These are phyloP conservation scores for Metschnikowia koreensis DNA, from an alignment of 805 yeast species.

Conservation along the genomic window DNA sequence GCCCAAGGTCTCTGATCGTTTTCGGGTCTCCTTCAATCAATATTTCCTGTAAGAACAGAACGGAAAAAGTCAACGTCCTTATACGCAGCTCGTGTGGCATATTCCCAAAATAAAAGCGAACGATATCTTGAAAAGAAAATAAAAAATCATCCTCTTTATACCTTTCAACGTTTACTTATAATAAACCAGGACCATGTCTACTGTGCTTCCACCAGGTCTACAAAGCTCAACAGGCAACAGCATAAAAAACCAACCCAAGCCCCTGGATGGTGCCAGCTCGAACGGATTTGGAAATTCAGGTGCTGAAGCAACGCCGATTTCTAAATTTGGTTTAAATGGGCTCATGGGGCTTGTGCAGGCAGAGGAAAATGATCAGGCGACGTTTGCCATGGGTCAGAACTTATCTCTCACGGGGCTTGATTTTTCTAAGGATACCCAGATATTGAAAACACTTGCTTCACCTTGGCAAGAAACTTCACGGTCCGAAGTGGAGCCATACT, in stretches of 20 bases:
- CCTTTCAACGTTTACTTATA: too few relatives aligned
- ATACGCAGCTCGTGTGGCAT: too few relatives aligned
- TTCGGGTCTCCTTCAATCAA: too few relatives aligned
- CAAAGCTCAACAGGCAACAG: slow-evolving; percentile 5
- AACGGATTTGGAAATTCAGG: neutral
- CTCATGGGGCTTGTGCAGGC: slow-evolving; percentile 56
- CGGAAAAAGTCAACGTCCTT: too few relatives aligned
- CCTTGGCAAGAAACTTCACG: slow-evolving; percentile 96
- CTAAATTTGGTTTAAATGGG: slow-evolving; percentile 67
- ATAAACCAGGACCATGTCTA: slow-evolving; percentile 10
- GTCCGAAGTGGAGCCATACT: slow-evolving; percentile 86
- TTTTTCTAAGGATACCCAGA: slow-evolving; percentile 44
- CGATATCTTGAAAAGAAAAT: too few relatives aligned
- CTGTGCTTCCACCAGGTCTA: slow-evolving; percentile 20
- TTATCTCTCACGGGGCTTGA: slow-evolving; percentile 65
- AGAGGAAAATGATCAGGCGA: slow-evolving; percentile 61
- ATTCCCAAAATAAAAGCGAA: neutral
- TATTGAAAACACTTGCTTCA: slow-evolving; percentile 71
- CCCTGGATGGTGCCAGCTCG: neutral
- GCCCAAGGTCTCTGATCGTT: neutral
- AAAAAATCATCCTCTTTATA: too few relatives aligned
- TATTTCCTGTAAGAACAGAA: too few relatives aligned
- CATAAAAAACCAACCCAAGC: neutral
- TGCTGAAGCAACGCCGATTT: slow-evolving; percentile 42
- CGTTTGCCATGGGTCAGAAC: slow-evolving; percentile 75